phyloP scores from a whole-genome alignment of 495 filamentous ascomycete species.

The Lasiosphaeria hispida region DNA sequence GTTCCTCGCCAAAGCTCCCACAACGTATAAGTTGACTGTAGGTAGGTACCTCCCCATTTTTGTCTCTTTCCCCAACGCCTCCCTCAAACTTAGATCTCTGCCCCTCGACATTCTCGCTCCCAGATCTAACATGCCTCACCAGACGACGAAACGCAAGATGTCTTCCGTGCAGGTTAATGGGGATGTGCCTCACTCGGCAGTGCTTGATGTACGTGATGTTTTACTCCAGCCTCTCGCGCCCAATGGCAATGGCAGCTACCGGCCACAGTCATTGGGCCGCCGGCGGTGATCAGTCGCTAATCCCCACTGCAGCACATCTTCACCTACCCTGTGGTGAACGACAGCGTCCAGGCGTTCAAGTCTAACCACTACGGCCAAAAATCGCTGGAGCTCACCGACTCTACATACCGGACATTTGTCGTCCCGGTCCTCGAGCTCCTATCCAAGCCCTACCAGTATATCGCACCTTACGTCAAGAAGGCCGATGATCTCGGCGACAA shows the following conservation, averaged over 20 bases:
- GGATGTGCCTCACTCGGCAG: conserved; percentile 26
- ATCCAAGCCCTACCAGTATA: conserved; percentile 68
- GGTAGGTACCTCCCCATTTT: neutral
- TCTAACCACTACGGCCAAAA: conserved; percentile 75
- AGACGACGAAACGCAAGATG: conserved; percentile 26
- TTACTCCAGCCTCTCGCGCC: neutral
- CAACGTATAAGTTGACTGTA: neutral
- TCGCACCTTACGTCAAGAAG: conserved; percentile 77
- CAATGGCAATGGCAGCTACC: neutral
- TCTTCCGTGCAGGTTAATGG: conserved; percentile 27
- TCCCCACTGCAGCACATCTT: conserved; percentile 63
- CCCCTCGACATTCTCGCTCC: neutral
- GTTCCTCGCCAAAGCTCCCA: neutral
- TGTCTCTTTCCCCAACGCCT: neutral
- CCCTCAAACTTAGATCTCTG: neutral
- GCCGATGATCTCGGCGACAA: conserved; percentile 78
- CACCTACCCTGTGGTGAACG: conserved; percentile 80
- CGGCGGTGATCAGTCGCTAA: too few relatives aligned
- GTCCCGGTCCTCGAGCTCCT: conserved; percentile 78
- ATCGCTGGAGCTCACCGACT: conserved; percentile 67
- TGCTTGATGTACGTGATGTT: conserved; percentile 25
- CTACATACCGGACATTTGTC: conserved; percentile 60
- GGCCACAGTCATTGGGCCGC: neutral
- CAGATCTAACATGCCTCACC: conserved; percentile 18
- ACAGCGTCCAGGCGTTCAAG: conserved; percentile 74